Conservation (phyloP, 1,284 basidiomycete species). For the Naganishia sp. region DNA sequence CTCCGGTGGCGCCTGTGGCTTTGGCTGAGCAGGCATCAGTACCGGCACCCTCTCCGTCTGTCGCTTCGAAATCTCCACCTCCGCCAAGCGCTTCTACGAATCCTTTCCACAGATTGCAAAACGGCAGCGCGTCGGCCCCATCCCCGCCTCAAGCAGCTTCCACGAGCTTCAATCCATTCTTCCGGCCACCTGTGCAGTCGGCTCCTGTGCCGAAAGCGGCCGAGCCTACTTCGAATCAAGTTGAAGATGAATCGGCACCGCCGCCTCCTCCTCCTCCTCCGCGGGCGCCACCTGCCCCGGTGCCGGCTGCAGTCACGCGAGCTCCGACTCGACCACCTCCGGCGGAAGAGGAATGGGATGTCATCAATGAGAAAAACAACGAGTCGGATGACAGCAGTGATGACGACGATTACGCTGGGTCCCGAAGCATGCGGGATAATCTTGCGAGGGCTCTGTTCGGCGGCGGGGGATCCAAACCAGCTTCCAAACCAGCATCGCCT, state of each 20-base stretch:
- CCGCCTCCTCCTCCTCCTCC: constrained; percentile 45
- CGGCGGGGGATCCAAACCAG: constrained; percentile 56
- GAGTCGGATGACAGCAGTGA: constrained; percentile 63
- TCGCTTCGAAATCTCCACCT: constrained; percentile 35
- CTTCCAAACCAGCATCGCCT: constrained; percentile 49
- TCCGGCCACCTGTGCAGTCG: constrained; percentile 53
- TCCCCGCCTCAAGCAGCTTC: constrained; percentile 39
- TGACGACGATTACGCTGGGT: constrained; percentile 73
- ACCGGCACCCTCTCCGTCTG: constrained; percentile 32
- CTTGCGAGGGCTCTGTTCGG: constrained; percentile 80
- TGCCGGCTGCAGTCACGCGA: constrained; percentile 46
- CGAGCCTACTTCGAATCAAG: constrained; percentile 43
- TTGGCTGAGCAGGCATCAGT: constrained; percentile 37
- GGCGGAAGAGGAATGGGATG: constrained; percentile 80
- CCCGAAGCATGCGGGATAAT: constrained; percentile 66
- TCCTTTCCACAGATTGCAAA: constrained; percentile 56
- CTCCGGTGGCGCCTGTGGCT: constrained; percentile 33
- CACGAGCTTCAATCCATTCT: constrained; percentile 53
- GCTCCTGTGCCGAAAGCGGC: constrained; percentile 45
- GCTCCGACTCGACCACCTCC: constrained; percentile 55
- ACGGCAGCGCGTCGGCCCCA: constrained; percentile 38
- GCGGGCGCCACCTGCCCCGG: constrained; percentile 47
- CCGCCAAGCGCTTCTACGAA: constrained; percentile 44
- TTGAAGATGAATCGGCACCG: constrained; percentile 37
- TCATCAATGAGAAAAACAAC: constrained; percentile 70